A percentile compares a stretch with the other conserved stretches of the same genome.
Evolutionary conservation across 768 basidiomycete genomes (phyloP).

Genomic region (Epithele typhae): DNA sequence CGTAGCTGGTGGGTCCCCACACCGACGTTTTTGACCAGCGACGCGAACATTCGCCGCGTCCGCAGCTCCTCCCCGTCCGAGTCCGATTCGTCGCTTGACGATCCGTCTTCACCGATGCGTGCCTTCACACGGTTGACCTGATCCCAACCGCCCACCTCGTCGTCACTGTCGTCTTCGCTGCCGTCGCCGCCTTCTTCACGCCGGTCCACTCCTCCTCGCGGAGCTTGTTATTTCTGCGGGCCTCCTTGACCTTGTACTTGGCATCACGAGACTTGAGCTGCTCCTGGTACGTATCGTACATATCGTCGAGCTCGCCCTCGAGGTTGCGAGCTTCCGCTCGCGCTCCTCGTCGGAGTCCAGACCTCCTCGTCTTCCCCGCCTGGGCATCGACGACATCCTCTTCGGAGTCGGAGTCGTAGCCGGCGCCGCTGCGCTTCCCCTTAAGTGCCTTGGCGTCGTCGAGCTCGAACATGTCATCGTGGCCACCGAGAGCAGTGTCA

Average conservation of each 20-base stretch:
- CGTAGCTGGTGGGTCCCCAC: too few species aligned
- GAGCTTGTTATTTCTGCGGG: conserved; percentile 65
- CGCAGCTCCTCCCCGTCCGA: conserved; percentile 29
- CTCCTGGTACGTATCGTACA: conserved; percentile 86
- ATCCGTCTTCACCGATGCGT: conserved; percentile 34
- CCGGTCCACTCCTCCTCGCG: conserved; percentile 77
- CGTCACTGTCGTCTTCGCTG: conserved; percentile 35
- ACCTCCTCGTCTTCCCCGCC: conserved; percentile 35
- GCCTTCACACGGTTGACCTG: conserved; percentile 54
- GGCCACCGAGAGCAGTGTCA: conserved; percentile 69
- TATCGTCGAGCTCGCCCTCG: conserved; percentile 82
- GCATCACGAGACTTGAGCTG: conserved; percentile 78
- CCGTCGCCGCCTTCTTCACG: conserved; percentile 43
- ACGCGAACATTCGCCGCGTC: too few species aligned
- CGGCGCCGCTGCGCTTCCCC: conserved; percentile 37
- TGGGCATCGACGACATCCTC: conserved; percentile 36
- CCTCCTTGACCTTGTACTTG: conserved; percentile 82
- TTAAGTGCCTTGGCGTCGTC: conserved; percentile 45
- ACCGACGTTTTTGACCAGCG: too few species aligned
- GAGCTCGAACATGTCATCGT: conserved; percentile 88
- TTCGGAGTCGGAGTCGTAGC: conserved; percentile 41
- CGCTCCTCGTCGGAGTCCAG: conserved; percentile 53
- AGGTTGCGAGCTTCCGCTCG: conserved; percentile 33
- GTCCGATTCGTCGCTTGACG: conserved; percentile 48
- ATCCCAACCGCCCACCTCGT: conserved; percentile 67